Conservation (phyloP, 2,329 filamentous ascomycete species). For the Xylaria hypoxylon region DNA sequence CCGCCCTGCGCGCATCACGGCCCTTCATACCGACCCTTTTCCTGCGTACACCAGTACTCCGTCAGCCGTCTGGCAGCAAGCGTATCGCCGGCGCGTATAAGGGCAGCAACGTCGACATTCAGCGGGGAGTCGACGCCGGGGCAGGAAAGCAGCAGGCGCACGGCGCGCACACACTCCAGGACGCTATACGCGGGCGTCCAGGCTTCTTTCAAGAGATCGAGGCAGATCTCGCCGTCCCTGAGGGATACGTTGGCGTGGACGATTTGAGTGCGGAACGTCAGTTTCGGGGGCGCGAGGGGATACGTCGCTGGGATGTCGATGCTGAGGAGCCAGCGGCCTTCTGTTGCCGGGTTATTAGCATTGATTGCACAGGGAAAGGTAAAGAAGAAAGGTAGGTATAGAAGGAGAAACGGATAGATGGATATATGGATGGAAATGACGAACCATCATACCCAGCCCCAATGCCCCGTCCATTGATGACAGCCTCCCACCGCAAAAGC, state of each 20-base stretch:
- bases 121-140: conserved; percentile 80
- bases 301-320: conserved; percentile 83
- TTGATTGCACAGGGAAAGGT: no score
- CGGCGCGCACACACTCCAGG: conserved; percentile 76
- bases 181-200: conserved; percentile 92
- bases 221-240: conserved; percentile 88
- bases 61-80: conserved; percentile 77
- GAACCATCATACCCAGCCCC: conserved; percentile 68
- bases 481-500: conserved; percentile 68
- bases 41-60: conserved; percentile 71
- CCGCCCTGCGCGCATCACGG: conserved; percentile 41
- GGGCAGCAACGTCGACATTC: conserved; percentile 80
- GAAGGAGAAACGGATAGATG: not conserved
- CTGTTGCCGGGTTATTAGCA: conserved; percentile 50
- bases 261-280: conserved; percentile 85
- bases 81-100: conserved; percentile 75
- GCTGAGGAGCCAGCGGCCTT: conserved; percentile 83
- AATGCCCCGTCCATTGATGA: conserved; percentile 69
- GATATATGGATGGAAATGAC: not conserved
- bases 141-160: conserved; percentile 75
- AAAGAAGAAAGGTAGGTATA: not conserved
- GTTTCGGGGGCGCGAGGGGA: conserved; percentile 79
- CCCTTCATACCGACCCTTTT: conserved; percentile 62
- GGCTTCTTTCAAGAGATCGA: conserved; percentile 81
- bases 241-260: conserved; percentile 83